Evolutionary conservation across 2,329 filamentous ascomycete genomes (phyloP), one percentile per base, ranked within the genome.

Genomic region (Cladosporium sp.): DNA sequence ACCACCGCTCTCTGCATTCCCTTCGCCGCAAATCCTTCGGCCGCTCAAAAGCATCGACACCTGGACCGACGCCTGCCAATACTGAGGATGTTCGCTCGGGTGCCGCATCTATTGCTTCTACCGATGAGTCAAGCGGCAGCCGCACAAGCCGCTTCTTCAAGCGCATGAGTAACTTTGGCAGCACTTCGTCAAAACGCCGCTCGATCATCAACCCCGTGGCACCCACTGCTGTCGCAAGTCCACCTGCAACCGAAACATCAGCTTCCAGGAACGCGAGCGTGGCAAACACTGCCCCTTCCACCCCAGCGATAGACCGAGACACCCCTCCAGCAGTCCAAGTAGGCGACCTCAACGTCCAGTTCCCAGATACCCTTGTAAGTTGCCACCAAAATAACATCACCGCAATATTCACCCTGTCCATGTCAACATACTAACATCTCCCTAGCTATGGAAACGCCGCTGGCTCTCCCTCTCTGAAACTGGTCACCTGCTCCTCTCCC

Each of bases 291-390:
- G 28, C 58, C 43, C 22, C 39, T 12, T 6, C 39, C 5, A 14
- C 28, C 9, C 5, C 52, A 6, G 7, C 20, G 58, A 37, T 55
- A 45, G 17, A 64, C 73, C 14, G 65, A 25, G 76, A 79, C 61
- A 76, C 73, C 51, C 76, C 75, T 37, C 77, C 86, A 55, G 80
- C 87, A 25, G 80, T 90, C 3, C 86, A 88, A 62, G 83, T 96
- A 73, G 91, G 92, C 51, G 90, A 97, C 69, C 88, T 99, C 63
- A 97, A 99, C 68, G 90, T 97, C 11, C 94, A 99, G 72, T 97
- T 99, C 72, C 94, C 94, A 0, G 93, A 97, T 71, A 96, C 91
- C 57, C 81, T 99, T 49, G 78, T 80, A 72, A 69, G 78, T 69
- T 50, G n/a, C 9, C 15, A 47, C 28, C 37, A 8, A 25, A 3